Base-by-base conservation (phyloP, 805 yeast species). In the Sporopachydermia quercuum region DNA sequence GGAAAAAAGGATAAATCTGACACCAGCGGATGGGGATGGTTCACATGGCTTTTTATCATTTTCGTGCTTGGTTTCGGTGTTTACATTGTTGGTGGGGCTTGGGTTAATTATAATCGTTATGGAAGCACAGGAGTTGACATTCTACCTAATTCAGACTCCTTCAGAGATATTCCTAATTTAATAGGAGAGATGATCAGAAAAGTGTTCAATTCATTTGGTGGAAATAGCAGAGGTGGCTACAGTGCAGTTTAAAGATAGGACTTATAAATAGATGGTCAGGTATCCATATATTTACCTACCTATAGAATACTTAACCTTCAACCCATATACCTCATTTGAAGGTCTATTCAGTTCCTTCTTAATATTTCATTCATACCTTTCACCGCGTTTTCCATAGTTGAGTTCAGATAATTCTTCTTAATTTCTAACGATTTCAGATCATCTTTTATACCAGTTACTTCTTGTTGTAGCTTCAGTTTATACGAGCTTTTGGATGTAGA, bases 191-290 rank as follows among this genome's bases (percentile, higher is more conserved):
- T 87, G 44, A 47, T 71, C 36, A 68, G 63, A 45, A 95, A 87
- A 58, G 66, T 87, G 3, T 61, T 74, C 35, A 71, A 71, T 39
- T 84, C 87, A 23, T 66, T 78, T 40, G 78, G 87, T 4, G 70
- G 75, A 16, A 60, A 67, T 40, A 42, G 54, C 17, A 71, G 95
- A 55, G 94, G 94, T 18, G 97, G 95, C 15, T 89, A 91, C 57
- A 78, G 94, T 53, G 97, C 96, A 27, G 94, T 91, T 6, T 87
- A 65, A 61, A 8, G n/a, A n/a, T n/a, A n/a, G n/a, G n/a, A n/a
- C n/a, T n/a, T n/a, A n/a, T n/a, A n/a, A n/a, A n/a, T n/a, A n/a
- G n/a, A n/a, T n/a, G n/a, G n/a, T n/a, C n/a, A n/a, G n/a, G n/a
- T n/a, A n/a, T n/a, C n/a, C n/a, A n/a, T n/a, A n/a, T n/a, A n/a